phyloP scores from a whole-genome alignment of 2,329 filamentous ascomycete genomes.

The Fusarium sp. region DNA sequence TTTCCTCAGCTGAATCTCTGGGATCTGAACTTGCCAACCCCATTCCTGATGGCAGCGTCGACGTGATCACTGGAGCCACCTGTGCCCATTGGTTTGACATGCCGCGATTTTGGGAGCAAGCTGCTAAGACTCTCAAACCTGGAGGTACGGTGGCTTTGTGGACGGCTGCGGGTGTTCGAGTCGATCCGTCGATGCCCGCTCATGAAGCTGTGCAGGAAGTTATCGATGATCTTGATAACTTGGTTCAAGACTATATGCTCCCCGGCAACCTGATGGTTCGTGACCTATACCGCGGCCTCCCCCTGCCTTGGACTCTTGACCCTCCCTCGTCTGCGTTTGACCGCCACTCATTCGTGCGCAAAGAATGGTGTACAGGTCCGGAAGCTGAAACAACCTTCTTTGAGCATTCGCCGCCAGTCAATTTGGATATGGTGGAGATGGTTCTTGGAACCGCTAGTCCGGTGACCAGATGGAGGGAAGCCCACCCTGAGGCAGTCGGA shows the following conservation, averaged over 20 bases:
- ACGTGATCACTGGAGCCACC: background rate
- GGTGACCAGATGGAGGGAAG: background rate
- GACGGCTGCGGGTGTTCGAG: background rate
- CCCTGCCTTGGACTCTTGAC: background rate
- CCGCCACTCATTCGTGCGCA: background rate
- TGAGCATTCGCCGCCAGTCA: background rate
- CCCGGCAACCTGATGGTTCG: background rate
- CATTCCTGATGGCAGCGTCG: background rate
- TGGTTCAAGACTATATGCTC: background rate
- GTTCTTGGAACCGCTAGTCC: constrained; percentile 3
- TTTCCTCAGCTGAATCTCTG: background rate
- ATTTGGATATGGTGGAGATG: background rate
- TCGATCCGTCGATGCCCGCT: background rate
- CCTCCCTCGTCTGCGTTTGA: background rate
- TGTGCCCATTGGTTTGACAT: constrained; percentile 13
- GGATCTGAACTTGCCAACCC: background rate
- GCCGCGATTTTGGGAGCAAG: background rate
- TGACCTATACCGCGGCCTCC: background rate
- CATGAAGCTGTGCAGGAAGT: background rate
- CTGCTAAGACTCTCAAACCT: background rate
- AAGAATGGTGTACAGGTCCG: background rate
- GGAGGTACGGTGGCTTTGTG: background rate
- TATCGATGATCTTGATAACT: background rate
- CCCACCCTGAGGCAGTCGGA: background rate
- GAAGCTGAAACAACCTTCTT: background rate